Conservation (phyloP, 768 basidiomycete genomes). For the Termitomyces sp. region DNA sequence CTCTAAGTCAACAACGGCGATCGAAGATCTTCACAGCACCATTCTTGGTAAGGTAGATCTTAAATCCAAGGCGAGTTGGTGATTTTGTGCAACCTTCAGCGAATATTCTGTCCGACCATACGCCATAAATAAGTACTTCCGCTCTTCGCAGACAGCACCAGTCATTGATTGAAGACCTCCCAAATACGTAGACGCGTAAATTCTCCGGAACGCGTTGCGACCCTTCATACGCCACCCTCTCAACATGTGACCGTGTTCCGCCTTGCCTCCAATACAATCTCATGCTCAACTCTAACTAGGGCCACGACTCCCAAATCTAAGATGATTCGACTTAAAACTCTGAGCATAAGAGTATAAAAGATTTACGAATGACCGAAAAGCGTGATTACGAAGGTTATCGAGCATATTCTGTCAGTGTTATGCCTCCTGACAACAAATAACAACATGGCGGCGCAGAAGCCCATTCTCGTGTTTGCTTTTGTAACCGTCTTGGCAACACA, state of each 20-base stretch:
- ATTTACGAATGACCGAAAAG: background rate
- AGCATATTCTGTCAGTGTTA: constrained; percentile 10
- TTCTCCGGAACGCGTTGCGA: background rate
- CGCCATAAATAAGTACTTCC: background rate
- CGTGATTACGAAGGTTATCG: constrained; percentile 7
- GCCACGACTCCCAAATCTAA: background rate
- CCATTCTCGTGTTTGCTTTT: background rate
- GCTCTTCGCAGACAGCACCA: background rate
- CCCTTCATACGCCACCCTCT: constrained; percentile 2
- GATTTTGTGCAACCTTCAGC: background rate
- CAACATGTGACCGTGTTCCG: constrained; percentile 6
- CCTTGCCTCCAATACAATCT: background rate
- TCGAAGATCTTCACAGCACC: background rate
- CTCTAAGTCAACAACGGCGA: background rate
- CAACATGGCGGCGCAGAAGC: constrained; percentile 7
- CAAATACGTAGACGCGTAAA: background rate
- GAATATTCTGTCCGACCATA: background rate
- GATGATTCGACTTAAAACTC: constrained; percentile 1
- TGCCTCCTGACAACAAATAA: constrained; percentile 6
- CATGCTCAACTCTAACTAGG: background rate
- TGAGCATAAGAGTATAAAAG: constrained; percentile 1
- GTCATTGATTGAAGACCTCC: background rate
- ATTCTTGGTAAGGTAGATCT: background rate
- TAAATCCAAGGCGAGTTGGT: background rate
- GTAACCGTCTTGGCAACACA: background rate